Evolutionary conservation across 768 basidiomycete genomes (phyloP), one percentile per base, ranked within the genome.

Genomic region (Pulveroboletus frians): DNA sequence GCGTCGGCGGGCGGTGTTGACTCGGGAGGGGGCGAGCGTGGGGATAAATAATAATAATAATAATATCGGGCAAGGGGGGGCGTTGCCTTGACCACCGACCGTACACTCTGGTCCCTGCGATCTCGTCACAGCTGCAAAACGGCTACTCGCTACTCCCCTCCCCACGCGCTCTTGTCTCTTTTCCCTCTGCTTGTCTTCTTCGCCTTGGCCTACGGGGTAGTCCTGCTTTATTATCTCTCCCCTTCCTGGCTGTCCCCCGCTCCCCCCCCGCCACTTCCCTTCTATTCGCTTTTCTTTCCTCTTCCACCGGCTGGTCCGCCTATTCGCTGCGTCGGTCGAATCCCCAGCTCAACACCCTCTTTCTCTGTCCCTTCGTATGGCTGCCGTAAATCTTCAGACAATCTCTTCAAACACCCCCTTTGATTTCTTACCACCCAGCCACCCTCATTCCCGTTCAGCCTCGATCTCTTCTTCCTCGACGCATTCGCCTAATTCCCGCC

Each of bases 391-490:
- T 68, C 75, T 85, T 57, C 84, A 86, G 68, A 77, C 83, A 71
- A 81, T 85, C 76, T 74, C 83, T 54, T 71, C 78, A 55, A 77
- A 73, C 66, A 70, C 81, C 62, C 77, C 84, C 53, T 79, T 87
- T 71, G 85, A 88, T 67, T 88, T 85, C 67, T 71, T 84, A 46
- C 81, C 83, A 41, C 66, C 74, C 46, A 78, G 73, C 54, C 73
- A 73, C 64, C 75, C 74, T 54, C 88, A 87, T 65, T 88, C 88
- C 27, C 79, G 88, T 63, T 88, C 88, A 39, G 80, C 76, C 65
- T 91, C 88, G 17, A 77, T 88, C 65, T 85, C 85, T 37, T 88
- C 88, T 34, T 77, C 81, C 42, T 85, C 84, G 50, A 80, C 84
- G 41, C 81, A 81, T 63, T 85, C 83, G 2, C 80, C 83, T 57